Base-by-base conservation (phyloP, 495 filamentous ascomycete species). In the Penicillium goetzii region DNA sequence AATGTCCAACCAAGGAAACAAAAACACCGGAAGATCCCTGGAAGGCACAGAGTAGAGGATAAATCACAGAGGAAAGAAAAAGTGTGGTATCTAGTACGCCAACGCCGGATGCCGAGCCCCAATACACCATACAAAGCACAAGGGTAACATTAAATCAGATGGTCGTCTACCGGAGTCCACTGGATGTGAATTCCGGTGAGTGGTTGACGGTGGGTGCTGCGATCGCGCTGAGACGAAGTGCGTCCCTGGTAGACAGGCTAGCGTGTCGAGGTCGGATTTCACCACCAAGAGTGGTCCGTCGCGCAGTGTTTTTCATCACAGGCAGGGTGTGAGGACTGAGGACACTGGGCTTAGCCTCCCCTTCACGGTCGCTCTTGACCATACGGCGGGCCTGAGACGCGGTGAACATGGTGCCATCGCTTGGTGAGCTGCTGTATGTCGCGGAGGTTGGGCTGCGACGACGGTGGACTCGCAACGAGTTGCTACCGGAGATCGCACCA, bases 311-410 rank as follows among this genome's bases (percentile, higher is more conserved):
- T 69, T 90, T 90, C 71, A 86, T 82, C n/a, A 92, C 80, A 2
- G 87, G 85, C n/a, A 85, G 75, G 23, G 85, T 83, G 15, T 88
- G 79, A 51, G 89, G 89, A 57, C 87, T 88, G 53, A 92, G 74
- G 17, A 91, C 87, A 52, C 81, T 83, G 32, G 74, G 78, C 55
- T 83, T 85, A 68, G 69, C 76, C 59, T 83, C 82, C 9, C 62
- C 34, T 38, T 88, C 88, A 59, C 86, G 85, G 26, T 89, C 87
- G 58, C 80, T 84, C 74, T 85, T 88, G 25, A 88, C 87, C 87
- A 92, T 90, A 15, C 89, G 78, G 33, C 89, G 80, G 9, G 89
- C 88, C 61, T 90, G 88, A 19, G 84, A 84, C 28, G 88, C 86
- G 6, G 88, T 88, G 78, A 91, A 91, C 75, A 90, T 80, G 28